phyloP scores from a whole-genome alignment of 2,329 filamentous ascomycete species.

The Xylaria sp. region DNA sequence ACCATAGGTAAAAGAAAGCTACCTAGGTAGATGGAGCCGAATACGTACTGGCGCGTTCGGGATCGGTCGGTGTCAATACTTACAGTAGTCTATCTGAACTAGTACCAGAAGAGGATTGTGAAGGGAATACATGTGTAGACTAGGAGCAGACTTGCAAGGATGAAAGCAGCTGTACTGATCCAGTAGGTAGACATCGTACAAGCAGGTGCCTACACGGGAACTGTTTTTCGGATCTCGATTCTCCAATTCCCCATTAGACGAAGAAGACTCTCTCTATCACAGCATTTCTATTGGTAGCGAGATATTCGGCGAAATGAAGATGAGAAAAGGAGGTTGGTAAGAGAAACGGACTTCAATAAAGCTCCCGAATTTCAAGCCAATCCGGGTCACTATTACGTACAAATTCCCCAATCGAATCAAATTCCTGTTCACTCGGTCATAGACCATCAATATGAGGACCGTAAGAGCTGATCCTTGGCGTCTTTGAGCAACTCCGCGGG shows the following conservation, averaged over 20 bases:
- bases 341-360: slow-evolving; percentile 8
- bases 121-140: neutral
- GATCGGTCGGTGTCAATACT: too few relatives aligned
- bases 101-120: neutral
- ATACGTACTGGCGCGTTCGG: neutral
- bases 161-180: neutral
- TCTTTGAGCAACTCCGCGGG: slow-evolving; percentile 41
- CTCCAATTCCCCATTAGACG: slow-evolving; percentile 14
- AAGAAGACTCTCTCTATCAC: slow-evolving; percentile 9
- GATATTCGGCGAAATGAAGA: slow-evolving; percentile 3
- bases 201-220: neutral
- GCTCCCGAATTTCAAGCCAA: slow-evolving; percentile 5
- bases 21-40: neutral
- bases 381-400: slow-evolving; percentile 48
- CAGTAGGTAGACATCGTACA: too few relatives aligned
- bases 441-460: slow-evolving; percentile 14
- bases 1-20: too few relatives aligned
- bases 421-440: slow-evolving; percentile 37
- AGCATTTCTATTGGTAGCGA: slow-evolving; percentile 20
- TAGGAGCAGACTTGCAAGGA: neutral
- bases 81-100: too few relatives aligned
- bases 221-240: neutral
- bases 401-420: slow-evolving; percentile 42
- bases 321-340: slow-evolving; percentile 16
- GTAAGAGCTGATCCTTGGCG: slow-evolving; percentile 8